A percentile compares a stretch with the other conserved stretches of the same genome.
phyloP scores from a whole-genome alignment of 805 yeast genomes.

The Wickerhamiella cacticola region DNA sequence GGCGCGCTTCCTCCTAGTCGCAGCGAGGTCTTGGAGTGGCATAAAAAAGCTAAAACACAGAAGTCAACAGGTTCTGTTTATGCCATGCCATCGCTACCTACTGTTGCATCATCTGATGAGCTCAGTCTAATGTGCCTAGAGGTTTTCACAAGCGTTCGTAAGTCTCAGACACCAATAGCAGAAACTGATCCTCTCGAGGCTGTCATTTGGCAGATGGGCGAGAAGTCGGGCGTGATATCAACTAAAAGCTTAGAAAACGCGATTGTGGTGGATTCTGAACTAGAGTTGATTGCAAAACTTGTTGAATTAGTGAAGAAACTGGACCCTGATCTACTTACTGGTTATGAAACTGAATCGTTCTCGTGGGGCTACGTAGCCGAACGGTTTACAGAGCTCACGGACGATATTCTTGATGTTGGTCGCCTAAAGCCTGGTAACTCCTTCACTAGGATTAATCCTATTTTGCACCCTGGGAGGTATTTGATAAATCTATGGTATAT shows the following conservation, averaged over 20 bases:
- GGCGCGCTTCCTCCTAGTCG: slow-evolving; percentile 13
- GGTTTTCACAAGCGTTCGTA: slow-evolving; percentile 47
- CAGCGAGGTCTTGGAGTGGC: slow-evolving; percentile 16
- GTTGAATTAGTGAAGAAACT: slow-evolving; percentile 42
- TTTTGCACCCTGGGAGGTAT: slow-evolving; percentile 69
- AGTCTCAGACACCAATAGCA: slow-evolving; percentile 52
- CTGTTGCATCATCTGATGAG: slow-evolving; percentile 12
- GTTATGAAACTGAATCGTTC: slow-evolving; percentile 64
- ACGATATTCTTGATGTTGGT: slow-evolving; percentile 15
- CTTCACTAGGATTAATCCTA: neutral
- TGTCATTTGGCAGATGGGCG: slow-evolving; percentile 43
- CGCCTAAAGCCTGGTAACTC: slow-evolving; percentile 13
- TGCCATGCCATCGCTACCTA: slow-evolving; percentile 6
- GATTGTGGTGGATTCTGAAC: slow-evolving; percentile 39
- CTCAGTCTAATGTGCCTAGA: slow-evolving; percentile 46
- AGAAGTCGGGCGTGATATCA: slow-evolving; percentile 8
- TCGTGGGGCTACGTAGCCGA: slow-evolving; percentile 90
- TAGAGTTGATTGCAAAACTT: slow-evolving; percentile 44
- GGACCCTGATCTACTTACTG: slow-evolving; percentile 83
- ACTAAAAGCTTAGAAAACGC: neutral
- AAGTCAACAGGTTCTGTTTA: neutral
- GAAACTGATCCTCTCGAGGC: slow-evolving; percentile 42
- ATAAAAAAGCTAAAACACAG: neutral
- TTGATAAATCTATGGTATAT: slow-evolving; percentile 76
- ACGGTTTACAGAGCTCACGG: slow-evolving; percentile 29